Conservation (phyloP, 1,139 yeast species). For the Scheffersomyces segobiensis region DNA sequence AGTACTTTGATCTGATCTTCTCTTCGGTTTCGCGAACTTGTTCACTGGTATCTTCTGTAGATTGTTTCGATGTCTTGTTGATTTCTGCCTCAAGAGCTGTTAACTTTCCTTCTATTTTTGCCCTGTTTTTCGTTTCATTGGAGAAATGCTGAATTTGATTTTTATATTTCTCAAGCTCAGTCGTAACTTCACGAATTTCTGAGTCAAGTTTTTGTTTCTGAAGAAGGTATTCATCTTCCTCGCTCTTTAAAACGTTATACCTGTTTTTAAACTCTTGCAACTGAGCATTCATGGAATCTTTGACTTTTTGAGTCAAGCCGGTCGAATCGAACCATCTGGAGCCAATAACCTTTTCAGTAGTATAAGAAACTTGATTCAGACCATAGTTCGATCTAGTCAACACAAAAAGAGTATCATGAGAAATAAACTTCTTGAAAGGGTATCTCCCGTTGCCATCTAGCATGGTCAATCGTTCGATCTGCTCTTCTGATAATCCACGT, state of each 20-base stretch:
- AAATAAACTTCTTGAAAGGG: slow-evolving; percentile 56
- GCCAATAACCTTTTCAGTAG: slow-evolving; percentile 33
- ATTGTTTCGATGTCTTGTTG: slow-evolving; percentile 23
- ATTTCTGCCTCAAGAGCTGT: slow-evolving; percentile 24
- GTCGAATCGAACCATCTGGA: slow-evolving; percentile 41
- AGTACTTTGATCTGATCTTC: slow-evolving; percentile 25
- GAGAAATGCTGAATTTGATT: slow-evolving; percentile 20
- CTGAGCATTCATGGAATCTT: slow-evolving; percentile 17
- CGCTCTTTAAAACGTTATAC: slow-evolving; percentile 14
- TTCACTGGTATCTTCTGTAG: slow-evolving; percentile 30
- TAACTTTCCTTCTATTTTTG: slow-evolving; percentile 14
- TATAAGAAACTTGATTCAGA: slow-evolving; percentile 45
- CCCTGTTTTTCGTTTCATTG: slow-evolving; percentile 8
- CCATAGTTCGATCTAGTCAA: slow-evolving; percentile 63
- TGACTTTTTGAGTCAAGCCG: slow-evolving; percentile 44
- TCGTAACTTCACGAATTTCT: slow-evolving; percentile 5
- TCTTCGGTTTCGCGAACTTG: slow-evolving; percentile 23
- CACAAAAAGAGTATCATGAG: slow-evolving; percentile 55
- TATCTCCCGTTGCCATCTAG: slow-evolving; percentile 39
- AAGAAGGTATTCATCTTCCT: slow-evolving; percentile 10
- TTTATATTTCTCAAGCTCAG: slow-evolving; percentile 19
- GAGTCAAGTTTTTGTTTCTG: slow-evolving; percentile 7
- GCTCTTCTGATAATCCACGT: slow-evolving; percentile 38
- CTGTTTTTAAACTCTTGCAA: slow-evolving; percentile 19
- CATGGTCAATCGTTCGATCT: slow-evolving; percentile 37